phyloP scores from a whole-genome alignment of 495 filamentous ascomycete genomes.

The Antarctomyces pellizariae region DNA sequence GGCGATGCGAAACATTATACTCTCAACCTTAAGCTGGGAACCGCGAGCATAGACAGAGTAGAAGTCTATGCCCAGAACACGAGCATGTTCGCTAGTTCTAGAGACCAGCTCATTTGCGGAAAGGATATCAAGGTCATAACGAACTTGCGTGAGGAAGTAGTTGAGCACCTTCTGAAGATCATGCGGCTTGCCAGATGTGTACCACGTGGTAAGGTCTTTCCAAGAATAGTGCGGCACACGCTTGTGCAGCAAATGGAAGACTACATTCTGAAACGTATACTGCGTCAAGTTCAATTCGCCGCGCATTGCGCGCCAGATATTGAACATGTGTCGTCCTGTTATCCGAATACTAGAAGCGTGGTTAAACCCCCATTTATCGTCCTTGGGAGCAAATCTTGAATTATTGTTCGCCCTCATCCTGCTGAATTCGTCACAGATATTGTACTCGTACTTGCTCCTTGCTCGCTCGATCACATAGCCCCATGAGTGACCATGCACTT shows the following conservation, averaged over 20 bases:
- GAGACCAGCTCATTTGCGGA: slow-evolving; percentile 76
- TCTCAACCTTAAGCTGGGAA: slow-evolving; percentile 96
- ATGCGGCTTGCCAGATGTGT: slow-evolving; percentile 35
- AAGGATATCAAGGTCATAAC: slow-evolving; percentile 72
- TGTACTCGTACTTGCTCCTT: slow-evolving; percentile 62
- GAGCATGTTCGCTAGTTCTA: slow-evolving; percentile 82
- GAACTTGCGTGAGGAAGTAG: slow-evolving; percentile 55
- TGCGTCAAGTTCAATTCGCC: slow-evolving; percentile 74
- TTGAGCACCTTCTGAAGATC: slow-evolving; percentile 54
- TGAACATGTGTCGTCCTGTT: slow-evolving; percentile 87
- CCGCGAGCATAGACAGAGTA: slow-evolving; percentile 84
- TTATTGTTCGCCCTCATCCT: slow-evolving; percentile 63
- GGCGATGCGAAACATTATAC: slow-evolving; percentile 93
- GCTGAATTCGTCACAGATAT: slow-evolving; percentile 76
- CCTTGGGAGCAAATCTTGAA: slow-evolving; percentile 63
- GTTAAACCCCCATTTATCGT: slow-evolving; percentile 79
- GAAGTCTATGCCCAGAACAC: slow-evolving; percentile 85
- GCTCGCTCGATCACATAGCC: slow-evolving; percentile 88
- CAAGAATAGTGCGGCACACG: slow-evolving; percentile 77
- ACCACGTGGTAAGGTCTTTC: slow-evolving; percentile 60
- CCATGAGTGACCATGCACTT: slow-evolving; percentile 85
- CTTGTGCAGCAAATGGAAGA: slow-evolving; percentile 75
- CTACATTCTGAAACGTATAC: slow-evolving; percentile 94
- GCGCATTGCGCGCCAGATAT: slow-evolving; percentile 92
- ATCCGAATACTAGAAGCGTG: slow-evolving; percentile 69